Evolutionary conservation across 805 yeast species (phyloP).

Genomic region (Lipomyces mesembrius): DNA sequence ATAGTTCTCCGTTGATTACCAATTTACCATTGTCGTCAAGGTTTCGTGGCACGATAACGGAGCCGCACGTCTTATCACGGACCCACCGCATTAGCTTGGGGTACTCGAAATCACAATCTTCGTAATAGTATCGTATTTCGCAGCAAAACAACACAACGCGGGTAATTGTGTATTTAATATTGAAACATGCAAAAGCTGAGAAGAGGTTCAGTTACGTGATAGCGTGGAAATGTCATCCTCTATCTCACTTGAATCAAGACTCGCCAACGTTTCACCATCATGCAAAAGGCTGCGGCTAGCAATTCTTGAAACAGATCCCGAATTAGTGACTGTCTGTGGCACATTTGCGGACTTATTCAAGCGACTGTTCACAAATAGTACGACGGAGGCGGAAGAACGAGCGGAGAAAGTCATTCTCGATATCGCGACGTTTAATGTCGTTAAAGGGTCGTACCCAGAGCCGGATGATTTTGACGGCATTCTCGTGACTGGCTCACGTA

Average conservation of each 20-base stretch:
- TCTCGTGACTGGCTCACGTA: constrained; percentile 48
- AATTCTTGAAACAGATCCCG: constrained; percentile 47
- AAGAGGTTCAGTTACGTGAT: too few relatives aligned
- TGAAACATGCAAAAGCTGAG: not conserved
- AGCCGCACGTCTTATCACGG: too few relatives aligned
- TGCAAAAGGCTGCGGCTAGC: constrained; percentile 38
- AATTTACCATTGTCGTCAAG: too few relatives aligned
- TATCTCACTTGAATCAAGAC: not conserved
- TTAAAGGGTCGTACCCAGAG: constrained; percentile 42
- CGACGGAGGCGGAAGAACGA: constrained; percentile 40
- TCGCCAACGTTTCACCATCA: not conserved
- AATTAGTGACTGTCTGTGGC: constrained; percentile 41
- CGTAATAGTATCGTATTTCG: not conserved
- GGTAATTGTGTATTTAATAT: not conserved
- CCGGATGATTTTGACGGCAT: constrained; percentile 42
- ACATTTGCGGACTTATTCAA: constrained; percentile 46
- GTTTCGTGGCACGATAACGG: too few relatives aligned
- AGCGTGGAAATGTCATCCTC: not conserved
- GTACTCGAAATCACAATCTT: too few relatives aligned
- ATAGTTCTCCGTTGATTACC: too few relatives aligned
- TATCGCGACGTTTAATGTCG: constrained; percentile 42
- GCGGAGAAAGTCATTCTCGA: constrained; percentile 25
- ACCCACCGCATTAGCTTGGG: too few relatives aligned
- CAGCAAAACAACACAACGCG: not conserved
- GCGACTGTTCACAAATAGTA: constrained; percentile 35